Evolutionary conservation across 2,329 filamentous ascomycete genomes (phyloP).

Genomic region (Fusarium sp.): DNA sequence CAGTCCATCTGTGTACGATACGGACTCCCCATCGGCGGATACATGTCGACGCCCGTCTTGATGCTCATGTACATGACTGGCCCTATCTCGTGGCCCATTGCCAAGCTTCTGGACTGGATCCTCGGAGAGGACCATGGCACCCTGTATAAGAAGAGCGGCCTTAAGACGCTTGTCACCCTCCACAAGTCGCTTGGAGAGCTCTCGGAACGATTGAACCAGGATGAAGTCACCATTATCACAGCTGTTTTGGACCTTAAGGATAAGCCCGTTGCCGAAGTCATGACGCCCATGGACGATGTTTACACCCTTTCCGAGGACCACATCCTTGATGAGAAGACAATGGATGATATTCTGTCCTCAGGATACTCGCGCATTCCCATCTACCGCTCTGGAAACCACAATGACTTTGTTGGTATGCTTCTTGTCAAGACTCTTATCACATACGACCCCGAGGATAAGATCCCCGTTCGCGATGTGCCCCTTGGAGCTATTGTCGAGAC

Average conservation of each 20-base stretch:
- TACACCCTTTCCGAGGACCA: constrained; percentile 98
- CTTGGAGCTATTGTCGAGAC: constrained; percentile 96
- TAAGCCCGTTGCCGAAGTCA: constrained; percentile 93
- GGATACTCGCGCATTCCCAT: constrained; percentile 98
- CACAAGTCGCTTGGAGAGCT: constrained; percentile 91
- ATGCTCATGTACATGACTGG: constrained; percentile 91
- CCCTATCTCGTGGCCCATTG: constrained; percentile 92
- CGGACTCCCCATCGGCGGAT: constrained; percentile 92
- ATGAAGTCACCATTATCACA: constrained; percentile 98
- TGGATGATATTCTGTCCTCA: constrained; percentile 91
- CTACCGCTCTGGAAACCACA: constrained; percentile 82
- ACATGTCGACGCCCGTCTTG: constrained; percentile 89
- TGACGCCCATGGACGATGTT: constrained; percentile 98
- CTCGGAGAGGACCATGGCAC: constrained; percentile 96
- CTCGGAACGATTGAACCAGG: constrained; percentile 90
- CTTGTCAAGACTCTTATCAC: constrained; percentile 99
- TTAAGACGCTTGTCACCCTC: constrained; percentile 95
- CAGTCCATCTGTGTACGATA: constrained; percentile 97
- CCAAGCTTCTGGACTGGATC: constrained; percentile 92
- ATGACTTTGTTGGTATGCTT: constrained; percentile 97
- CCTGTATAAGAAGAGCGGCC: constrained; percentile 95
- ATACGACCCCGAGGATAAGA: constrained; percentile 94
- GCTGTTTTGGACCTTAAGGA: constrained; percentile 96
- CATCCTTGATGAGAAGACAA: constrained; percentile 89
- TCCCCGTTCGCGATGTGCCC: constrained; percentile 88